phyloP scores from a whole-genome alignment of 2,329 filamentous ascomycete genomes.

The Didymella keratinophila region DNA sequence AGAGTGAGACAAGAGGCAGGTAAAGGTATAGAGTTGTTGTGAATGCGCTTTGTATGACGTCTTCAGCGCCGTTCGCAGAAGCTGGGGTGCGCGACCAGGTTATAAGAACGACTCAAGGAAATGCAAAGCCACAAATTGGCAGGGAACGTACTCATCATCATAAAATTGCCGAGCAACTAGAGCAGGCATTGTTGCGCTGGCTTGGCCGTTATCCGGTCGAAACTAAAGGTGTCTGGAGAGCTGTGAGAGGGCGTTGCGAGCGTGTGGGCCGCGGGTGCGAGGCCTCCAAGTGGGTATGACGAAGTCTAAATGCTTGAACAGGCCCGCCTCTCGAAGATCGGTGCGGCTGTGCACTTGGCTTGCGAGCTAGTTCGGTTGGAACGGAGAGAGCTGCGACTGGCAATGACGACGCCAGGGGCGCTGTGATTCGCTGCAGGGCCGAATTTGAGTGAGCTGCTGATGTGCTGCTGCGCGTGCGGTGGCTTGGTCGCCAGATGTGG shows the following conservation, averaged over 20 bases:
- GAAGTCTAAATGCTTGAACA: slow-evolving; percentile 23
- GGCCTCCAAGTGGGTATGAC: slow-evolving; percentile 21
- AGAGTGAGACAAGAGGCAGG: not conserved
- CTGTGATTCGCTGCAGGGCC: slow-evolving; percentile 14
- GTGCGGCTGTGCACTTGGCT: slow-evolving; percentile 24
- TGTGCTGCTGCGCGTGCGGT: slow-evolving; percentile 15
- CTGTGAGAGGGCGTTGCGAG: slow-evolving; percentile 24
- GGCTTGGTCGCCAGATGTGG: slow-evolving; percentile 18
- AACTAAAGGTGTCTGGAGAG: slow-evolving; percentile 18
- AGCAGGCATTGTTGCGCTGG: slow-evolving; percentile 25
- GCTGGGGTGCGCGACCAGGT: slow-evolving; percentile 16
- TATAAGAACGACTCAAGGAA: slow-evolving; percentile 18
- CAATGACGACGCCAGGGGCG: slow-evolving; percentile 11
- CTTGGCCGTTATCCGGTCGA: slow-evolving; percentile 20
- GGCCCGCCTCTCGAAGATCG: slow-evolving; percentile 20
- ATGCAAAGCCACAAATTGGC: slow-evolving; percentile 19
- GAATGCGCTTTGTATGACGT: slow-evolving; percentile 16
- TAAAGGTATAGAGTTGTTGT: slow-evolving; percentile 1
- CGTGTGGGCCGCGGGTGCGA: slow-evolving; percentile 16
- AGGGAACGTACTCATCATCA: slow-evolving; percentile 34
- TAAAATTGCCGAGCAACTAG: slow-evolving; percentile 33
- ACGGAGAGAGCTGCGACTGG: slow-evolving; percentile 17
- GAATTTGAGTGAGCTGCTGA: slow-evolving; percentile 15
- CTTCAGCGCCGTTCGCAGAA: slow-evolving; percentile 13
- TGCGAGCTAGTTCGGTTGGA: slow-evolving; percentile 15